Percentiles rank a stretch among this genome's conserved stretches.
These are phyloP conservation scores for Inga laurina DNA, from an alignment of 306 rosid species.

Conservation along the genomic window DNA sequence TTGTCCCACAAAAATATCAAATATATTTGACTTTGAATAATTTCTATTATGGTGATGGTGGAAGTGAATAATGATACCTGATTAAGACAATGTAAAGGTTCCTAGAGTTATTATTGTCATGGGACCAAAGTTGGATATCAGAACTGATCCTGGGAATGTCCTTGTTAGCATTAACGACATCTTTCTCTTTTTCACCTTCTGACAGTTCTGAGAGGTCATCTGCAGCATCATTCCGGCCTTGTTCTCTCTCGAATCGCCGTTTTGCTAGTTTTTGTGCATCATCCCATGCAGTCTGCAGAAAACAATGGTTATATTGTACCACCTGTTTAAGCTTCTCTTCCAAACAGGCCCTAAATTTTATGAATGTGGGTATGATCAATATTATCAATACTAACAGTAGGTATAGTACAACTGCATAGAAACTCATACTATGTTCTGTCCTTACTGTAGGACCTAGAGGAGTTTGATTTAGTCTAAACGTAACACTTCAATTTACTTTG, in stretches of 20 bases:
- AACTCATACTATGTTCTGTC: neutral
- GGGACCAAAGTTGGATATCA: constrained; percentile 54
- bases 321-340: neutral
- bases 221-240: constrained; percentile 69
- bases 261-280: constrained; percentile 58
- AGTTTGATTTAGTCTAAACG: no score
- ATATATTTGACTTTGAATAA: neutral
- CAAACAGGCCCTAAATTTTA: neutral
- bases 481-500: no score
- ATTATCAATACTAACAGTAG: neutral
- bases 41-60: neutral
- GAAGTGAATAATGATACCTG: constrained; percentile 43
- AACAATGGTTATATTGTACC: neutral
- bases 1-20: neutral
- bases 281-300: constrained; percentile 67
- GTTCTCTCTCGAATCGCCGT: constrained; percentile 55
- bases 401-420: neutral
- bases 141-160: constrained; percentile 56
- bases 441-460: no score
- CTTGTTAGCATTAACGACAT: constrained; percentile 36
- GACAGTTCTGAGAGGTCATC: constrained; percentile 77
- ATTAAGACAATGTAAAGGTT: constrained; percentile 70
- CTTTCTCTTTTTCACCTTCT: constrained; percentile 79
- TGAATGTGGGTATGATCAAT: neutral
- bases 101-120: constrained; percentile 42